Base-by-base conservation (phyloP, 1,284 basidiomycete species). In the Schizophyllum amplum region DNA sequence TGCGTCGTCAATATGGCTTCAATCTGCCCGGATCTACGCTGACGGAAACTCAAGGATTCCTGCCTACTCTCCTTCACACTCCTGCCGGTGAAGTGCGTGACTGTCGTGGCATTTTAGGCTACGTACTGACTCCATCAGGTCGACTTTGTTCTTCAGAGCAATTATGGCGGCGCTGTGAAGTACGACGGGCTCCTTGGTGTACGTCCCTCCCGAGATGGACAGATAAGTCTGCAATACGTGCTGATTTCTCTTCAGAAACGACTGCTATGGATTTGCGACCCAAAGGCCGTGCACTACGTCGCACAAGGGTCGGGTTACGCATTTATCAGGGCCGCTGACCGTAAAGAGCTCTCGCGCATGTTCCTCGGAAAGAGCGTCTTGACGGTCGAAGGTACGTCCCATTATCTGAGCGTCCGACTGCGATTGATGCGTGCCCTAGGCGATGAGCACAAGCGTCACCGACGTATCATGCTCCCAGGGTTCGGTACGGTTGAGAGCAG, bases 201-300 rank as follows among this genome's bases (percentile, higher is more conserved):
- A 42, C 7, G 33, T 9, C 17, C 7, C 2, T 13, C 2, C 2
- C 33, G n/a, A n/a, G n/a, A n/a, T 4, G 13, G 33, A 4, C 33
- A 9, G 11, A 17, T 17, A 13, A 13, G 13, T 9, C 2, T n/a
- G n/a, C n/a, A n/a, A n/a, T n/a, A 9, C 13, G 3, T 17, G 11
- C 33, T 42, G 7, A 56, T 7, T 3, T 13, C 46, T 24, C 22
- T 57, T 6, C 55, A 76, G 75, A 70, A 73, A 62, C 71, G 75
- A 56, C 63, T 67, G n/a, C 65, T 76, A 5, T 61, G 74, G 23
- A 62, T 75, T 1, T 70, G 72, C 2, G 75, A 76, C 63, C 71
- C 73, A 5, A 75, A 76, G 60, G 74, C 73, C 1, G 63, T 76
- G 48, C 74, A 77, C 47, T 72, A 75, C 58, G 73, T 75, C 42